Evolutionary conservation across 345 rosid genomes (phyloP), one percentile per base, ranked within the genome.

Genomic region (Hevea brasiliensis): DNA sequence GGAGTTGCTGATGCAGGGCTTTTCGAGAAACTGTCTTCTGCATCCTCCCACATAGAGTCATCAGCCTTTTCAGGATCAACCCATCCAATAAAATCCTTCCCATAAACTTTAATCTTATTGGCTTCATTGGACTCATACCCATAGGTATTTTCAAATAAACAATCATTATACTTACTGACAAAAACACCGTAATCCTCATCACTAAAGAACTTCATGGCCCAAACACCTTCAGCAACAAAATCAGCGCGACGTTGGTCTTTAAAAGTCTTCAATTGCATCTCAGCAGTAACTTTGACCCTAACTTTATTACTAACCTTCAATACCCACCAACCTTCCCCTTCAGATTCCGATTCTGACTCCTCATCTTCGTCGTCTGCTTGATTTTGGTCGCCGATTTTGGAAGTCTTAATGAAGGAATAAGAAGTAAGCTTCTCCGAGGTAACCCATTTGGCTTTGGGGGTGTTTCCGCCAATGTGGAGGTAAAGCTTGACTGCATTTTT

Each of bases 41-140:
- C 99, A 76, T 95, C 99, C 72, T 95, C 98, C 99, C 99, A 95
- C 88, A 92, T 81, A 0, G 98, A 95, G 81, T 95, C 99, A 79
- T 95, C 99, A n/a, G 99, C 98, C 60, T 77, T 89, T 44, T 89
- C 93, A 8, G 98, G 99, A 51, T 89, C 87, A 1, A 85, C 97
- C 97, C 97, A 91, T 26, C 91, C 92, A 44, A 89, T 82, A 77
- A 95, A 95, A 78, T 95, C 98, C 83, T 95, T 93, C 60, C 99
- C 98, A 13, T 85, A 95, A 48, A 95, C 86, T 81, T 93, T 95
- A 0, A 88, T 78, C 73, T 87, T 87, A 79, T 89, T 93, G 3
- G 86, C 94, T 3, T 91, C 98, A 68, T 87, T 95, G 6, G 91
- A 79, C 81, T 91, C 99, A 23, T 74, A 82, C 23, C 98, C 89